Conservation (phyloP, 148 eudicot species). For the Agrostemma githago region DNA sequence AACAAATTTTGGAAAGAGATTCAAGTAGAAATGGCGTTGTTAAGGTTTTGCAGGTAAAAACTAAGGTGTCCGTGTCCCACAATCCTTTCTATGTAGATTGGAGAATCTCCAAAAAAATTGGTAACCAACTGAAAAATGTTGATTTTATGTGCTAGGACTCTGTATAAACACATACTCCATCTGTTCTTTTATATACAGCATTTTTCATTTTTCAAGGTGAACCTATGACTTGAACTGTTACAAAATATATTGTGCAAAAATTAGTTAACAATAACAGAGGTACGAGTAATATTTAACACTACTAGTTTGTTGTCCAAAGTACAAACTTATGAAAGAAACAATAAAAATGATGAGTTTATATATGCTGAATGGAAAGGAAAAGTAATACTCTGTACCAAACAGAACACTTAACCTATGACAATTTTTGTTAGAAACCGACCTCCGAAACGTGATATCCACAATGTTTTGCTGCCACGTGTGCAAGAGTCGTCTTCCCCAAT, state of each 20-base stretch:
- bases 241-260: too few relatives aligned
- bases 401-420: neutral
- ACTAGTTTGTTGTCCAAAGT: slow-evolving; percentile 3
- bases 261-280: too few relatives aligned
- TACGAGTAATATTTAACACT: neutral
- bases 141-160: neutral
- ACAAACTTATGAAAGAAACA: neutral
- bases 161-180: neutral
- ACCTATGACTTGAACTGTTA: too few relatives aligned
- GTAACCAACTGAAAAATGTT: slow-evolving; percentile 3
- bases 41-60: neutral
- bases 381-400: neutral
- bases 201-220: too few relatives aligned
- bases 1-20: neutral
- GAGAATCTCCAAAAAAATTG: too few relatives aligned
- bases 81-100: neutral
- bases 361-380: neutral
- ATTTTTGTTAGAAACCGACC: slow-evolving; percentile 39
- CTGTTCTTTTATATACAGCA: too few relatives aligned
- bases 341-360: neutral
- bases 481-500: slow-evolving; percentile 96
- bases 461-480: slow-evolving; percentile 91
- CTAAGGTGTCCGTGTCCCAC: neutral
- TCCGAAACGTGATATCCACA: slow-evolving; percentile 97
- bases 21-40: neutral